Evolutionary conservation across 2,329 filamentous ascomycete genomes (phyloP).

Genomic region (Hypoxylon sp.): DNA sequence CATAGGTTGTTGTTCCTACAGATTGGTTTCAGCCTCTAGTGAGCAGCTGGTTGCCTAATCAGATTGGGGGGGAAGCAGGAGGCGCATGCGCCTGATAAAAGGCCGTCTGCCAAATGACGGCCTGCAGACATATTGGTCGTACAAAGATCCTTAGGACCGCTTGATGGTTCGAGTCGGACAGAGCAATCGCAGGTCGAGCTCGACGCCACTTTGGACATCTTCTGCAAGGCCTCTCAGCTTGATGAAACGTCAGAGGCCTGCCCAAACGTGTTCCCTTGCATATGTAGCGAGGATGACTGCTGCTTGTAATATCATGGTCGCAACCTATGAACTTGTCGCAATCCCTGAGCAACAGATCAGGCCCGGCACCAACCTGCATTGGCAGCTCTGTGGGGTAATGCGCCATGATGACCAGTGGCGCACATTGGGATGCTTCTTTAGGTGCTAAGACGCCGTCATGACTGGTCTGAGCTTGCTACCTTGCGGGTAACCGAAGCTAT

Average conservation of each 20-base stretch:
- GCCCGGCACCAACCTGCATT: constrained; percentile 47
- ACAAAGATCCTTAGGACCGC: constrained; percentile 33
- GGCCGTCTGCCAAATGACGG: constrained; percentile 28
- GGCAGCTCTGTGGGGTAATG: constrained; percentile 51
- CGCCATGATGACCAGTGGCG: constrained; percentile 35
- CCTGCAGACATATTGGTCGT: constrained; percentile 36
- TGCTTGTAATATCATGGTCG: constrained; percentile 41
- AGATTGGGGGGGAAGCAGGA: constrained; percentile 25
- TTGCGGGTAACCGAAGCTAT: constrained; percentile 12
- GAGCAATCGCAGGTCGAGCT: constrained; percentile 31
- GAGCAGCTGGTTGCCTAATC: constrained; percentile 27
- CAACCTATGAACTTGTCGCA: constrained; percentile 37
- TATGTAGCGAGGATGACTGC: constrained; percentile 39
- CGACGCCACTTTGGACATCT: constrained; percentile 25
- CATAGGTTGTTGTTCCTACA: constrained; percentile 39
- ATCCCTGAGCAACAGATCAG: constrained; percentile 44
- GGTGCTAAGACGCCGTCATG: constrained; percentile 20
- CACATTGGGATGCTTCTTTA: constrained; percentile 24
- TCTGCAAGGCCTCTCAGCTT: constrained; percentile 40
- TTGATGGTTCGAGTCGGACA: constrained; percentile 32
- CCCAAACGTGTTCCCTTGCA: constrained; percentile 42
- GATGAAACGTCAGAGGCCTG: constrained; percentile 37
- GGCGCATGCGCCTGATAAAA: constrained; percentile 36
- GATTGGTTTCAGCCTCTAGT: constrained; percentile 44
- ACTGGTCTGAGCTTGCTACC: constrained; percentile 26